phyloP scores from a whole-genome alignment of 2,329 filamentous ascomycete species.

The Colletotrichum magnum region DNA sequence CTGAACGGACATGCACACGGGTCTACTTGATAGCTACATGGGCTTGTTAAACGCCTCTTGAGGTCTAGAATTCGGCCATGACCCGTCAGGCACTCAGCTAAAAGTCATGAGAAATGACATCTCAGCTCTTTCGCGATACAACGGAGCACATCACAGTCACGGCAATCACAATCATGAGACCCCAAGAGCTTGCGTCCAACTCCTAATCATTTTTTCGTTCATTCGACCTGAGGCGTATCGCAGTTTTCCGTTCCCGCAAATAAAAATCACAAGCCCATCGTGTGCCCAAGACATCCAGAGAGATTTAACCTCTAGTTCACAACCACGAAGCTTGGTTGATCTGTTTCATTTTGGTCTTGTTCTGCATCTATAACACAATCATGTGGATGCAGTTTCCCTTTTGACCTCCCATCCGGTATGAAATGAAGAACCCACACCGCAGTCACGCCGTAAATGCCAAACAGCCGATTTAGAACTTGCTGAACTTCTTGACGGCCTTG shows the following conservation, averaged over 20 bases:
- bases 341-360: slow-evolving; percentile 44
- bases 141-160: no score
- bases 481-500: slow-evolving; percentile 98
- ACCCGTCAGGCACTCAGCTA: no score
- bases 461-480: slow-evolving; percentile 88
- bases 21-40: no score
- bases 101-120: neutral
- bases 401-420: slow-evolving; percentile 45
- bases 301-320: slow-evolving; percentile 44
- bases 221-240: slow-evolving; percentile 40
- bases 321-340: slow-evolving; percentile 54
- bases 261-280: slow-evolving; percentile 39
- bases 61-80: no score
- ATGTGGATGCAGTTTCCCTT: slow-evolving; percentile 47
- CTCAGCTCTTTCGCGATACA: neutral
- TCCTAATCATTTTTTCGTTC: slow-evolving; percentile 40
- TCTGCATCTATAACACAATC: slow-evolving; percentile 62
- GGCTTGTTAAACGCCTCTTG: no score
- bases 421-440: slow-evolving; percentile 59
- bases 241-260: slow-evolving; percentile 41
- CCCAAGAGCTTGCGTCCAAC: slow-evolving; percentile 13
- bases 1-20: no score
- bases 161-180: neutral
- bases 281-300: slow-evolving; percentile 39
- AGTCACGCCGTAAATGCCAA: slow-evolving; percentile 69